Base-by-base conservation (phyloP, 345 rosid genomes). In the Diplotaxis tenuifolia region DNA sequence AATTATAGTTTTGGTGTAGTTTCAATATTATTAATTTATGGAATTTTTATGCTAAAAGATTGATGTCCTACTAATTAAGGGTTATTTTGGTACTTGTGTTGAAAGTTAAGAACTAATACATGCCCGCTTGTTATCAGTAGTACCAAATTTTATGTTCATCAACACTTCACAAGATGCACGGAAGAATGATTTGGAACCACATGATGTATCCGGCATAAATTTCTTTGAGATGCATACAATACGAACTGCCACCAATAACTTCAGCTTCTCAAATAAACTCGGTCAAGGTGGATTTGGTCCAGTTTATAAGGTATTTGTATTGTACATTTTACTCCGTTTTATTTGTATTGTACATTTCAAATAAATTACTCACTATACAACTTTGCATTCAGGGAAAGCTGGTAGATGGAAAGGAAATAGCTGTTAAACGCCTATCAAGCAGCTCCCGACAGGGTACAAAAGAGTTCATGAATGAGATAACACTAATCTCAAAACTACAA, bases 401-500 rank as follows among this genome's bases (percentile, higher is more conserved):
- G 5, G 19, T 19, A 50, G 73, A 54, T 68, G 84, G 80, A 14
- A 68, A 65, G 61, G 83, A 80, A 78, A 80, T 83, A 27, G 85
- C 85, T 0, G 79, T 85, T 15, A 83, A 82, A 68, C 80, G 86
- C 1, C 67, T 85, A 12, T 82, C 89, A 8, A 76, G 76, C 59
- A 23, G 82, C 75, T 83, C 82, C 0, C 78, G 83, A 2, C 87
- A 84, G 32, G 86, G 89, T 2, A 57, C 4, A 11, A 50, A 76
- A 9, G 87, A 86, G 65, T 82, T 86, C 68, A 80, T 60, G 79
- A 86, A 77, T 54, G 83, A 81, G 56, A 40, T 74, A 64, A 34
- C 34, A 21, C 69, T 81, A 12, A 77, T 81, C 4, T 72, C 84
- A 68, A 87, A 82, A 62, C 96, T 88, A 11, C 90, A 86, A 49